These are phyloP conservation scores for Candolleomyces eurysporus DNA, from an alignment of 768 basidiomycete genomes.

Conservation along the genomic window DNA sequence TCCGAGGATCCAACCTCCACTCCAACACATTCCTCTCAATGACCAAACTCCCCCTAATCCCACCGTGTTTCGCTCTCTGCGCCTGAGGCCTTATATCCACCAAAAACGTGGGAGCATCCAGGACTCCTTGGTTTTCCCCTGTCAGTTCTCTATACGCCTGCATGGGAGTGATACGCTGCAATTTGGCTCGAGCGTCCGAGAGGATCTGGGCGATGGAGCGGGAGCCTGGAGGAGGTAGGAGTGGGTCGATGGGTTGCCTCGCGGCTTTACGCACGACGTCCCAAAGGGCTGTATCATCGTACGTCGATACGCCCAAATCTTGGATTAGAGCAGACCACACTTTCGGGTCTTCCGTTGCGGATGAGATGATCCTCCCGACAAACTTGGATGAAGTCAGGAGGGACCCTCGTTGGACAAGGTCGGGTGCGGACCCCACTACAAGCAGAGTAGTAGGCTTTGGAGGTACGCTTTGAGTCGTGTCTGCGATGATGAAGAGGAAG, in stretches of 20 bases:
- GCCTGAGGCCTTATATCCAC: constrained; percentile 74
- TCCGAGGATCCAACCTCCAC: constrained; percentile 77
- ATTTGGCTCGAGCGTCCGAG: constrained; percentile 53
- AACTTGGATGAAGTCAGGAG: constrained; percentile 69
- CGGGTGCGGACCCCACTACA: constrained; percentile 53
- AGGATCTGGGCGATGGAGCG: constrained; percentile 58
- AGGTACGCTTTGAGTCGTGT: constrained; percentile 17
- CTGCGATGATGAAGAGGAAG: constrained; percentile 56
- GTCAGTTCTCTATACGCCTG: constrained; percentile 53
- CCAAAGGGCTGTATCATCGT: constrained; percentile 67
- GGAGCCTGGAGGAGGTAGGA: constrained; percentile 63
- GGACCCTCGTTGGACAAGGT: constrained; percentile 63
- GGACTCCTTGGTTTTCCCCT: constrained; percentile 33
- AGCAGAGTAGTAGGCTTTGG: constrained; percentile 42
- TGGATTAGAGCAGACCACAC: not conserved
- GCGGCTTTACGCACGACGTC: constrained; percentile 68
- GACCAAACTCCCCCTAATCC: constrained; percentile 64
- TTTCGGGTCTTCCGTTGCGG: not conserved
- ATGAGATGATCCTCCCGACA: constrained; percentile 48
- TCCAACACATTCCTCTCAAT: constrained; percentile 78
- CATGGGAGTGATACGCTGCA: constrained; percentile 60
- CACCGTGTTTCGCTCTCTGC: constrained; percentile 56
- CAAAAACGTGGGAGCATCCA: constrained; percentile 63
- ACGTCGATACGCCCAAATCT: constrained; percentile 16
- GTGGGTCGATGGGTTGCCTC: constrained; percentile 57